Evolutionary conservation across 2,329 filamentous ascomycete genomes (phyloP).

Genomic region (Pseudogymnoascus sp.): DNA sequence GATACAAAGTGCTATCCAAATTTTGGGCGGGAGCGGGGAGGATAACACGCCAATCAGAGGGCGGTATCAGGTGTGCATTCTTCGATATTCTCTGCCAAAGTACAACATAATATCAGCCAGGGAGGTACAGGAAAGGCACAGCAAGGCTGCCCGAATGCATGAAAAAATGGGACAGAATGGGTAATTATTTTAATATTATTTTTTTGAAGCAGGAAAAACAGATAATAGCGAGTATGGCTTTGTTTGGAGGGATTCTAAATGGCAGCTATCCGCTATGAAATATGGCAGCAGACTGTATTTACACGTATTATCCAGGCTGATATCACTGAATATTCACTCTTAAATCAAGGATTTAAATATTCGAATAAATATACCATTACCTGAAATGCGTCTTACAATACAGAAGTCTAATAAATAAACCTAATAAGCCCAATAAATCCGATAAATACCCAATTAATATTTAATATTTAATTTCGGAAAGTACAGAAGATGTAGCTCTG

Average conservation of each 20-base stretch:
- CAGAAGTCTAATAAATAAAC: neutral
- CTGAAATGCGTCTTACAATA: neutral
- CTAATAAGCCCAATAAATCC: too few relatives aligned
- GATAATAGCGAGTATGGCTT: neutral
- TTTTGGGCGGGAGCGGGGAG: neutral
- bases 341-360: neutral
- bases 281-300: neutral
- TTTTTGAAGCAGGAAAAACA: too few relatives aligned
- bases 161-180: neutral
- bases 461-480: neutral
- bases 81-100: neutral
- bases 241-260: neutral
- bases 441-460: neutral
- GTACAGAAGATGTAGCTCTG: too few relatives aligned
- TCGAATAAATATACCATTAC: neutral
- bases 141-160: neutral
- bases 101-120: neutral
- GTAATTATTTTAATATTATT: neutral
- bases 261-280: too few relatives aligned
- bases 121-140: too few relatives aligned
- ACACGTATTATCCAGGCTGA: neutral
- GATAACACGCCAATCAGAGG: neutral
- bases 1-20: neutral
- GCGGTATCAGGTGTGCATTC: neutral
- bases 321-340: neutral